Conservation (phyloP, 2,329 filamentous ascomycete genomes). For the Fusarium mexicanum region DNA sequence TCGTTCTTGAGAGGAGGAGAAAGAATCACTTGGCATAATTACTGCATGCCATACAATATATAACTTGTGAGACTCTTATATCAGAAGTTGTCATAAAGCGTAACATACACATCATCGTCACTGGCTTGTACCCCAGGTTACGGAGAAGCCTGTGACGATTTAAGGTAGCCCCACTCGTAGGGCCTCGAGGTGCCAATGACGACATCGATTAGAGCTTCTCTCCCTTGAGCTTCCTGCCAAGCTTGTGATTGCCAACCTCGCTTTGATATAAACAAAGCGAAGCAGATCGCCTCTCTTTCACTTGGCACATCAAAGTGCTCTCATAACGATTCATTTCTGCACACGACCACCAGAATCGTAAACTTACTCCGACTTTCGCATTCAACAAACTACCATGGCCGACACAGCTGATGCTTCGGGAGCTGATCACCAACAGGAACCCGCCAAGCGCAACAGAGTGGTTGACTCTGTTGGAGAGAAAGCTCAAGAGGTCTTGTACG, state of each 20-base stretch:
- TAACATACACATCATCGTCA: slow-evolving; percentile 20
- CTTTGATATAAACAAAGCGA: slow-evolving; percentile 14
- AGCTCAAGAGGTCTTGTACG: slow-evolving; percentile 62
- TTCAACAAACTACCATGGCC: slow-evolving; percentile 32
- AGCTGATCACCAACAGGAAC: slow-evolving; percentile 30
- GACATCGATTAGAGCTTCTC: slow-evolving; percentile 34
- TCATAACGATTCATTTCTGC: neutral
- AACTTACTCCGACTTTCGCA: neutral
- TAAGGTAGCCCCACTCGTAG: slow-evolving; percentile 22
- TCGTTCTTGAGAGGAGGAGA: too few species aligned
- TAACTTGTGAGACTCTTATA: slow-evolving; percentile 1
- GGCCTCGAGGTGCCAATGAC: slow-evolving; percentile 25
- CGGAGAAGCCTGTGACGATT: slow-evolving; percentile 6
- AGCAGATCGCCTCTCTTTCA: neutral
- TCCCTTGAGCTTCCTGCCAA: slow-evolving; percentile 26
- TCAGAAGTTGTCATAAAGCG: slow-evolving; percentile 11
- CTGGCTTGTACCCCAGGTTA: neutral
- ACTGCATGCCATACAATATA: neutral
- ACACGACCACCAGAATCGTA: neutral
- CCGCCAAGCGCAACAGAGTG: slow-evolving; percentile 45
- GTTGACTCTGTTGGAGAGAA: slow-evolving; percentile 54
- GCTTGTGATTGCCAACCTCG: slow-evolving; percentile 24
- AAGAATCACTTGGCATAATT: neutral
- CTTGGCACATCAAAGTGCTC: neutral
- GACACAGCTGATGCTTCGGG: slow-evolving; percentile 39